Evolutionary conservation across 805 yeast genomes (phyloP).

Genomic region (Lipomyces mesembrius): DNA sequence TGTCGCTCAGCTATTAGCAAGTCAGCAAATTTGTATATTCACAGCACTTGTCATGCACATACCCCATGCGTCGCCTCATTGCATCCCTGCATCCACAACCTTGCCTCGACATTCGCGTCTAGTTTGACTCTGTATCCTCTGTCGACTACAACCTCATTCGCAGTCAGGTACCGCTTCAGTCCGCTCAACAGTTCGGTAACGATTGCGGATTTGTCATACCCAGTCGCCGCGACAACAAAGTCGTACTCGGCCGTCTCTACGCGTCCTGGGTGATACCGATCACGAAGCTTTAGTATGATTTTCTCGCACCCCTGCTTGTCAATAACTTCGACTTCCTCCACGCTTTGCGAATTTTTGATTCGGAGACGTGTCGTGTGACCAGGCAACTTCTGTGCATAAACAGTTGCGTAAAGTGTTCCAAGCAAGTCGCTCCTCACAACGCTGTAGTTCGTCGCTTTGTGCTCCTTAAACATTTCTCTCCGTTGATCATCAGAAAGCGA

Average conservation of each 20-base stretch:
- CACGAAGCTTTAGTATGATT: slow-evolving; percentile 15
- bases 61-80: slow-evolving; percentile 38
- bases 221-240: slow-evolving; percentile 38
- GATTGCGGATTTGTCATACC: slow-evolving; percentile 27
- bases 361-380: slow-evolving; percentile 25
- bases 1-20: slow-evolving; percentile 33
- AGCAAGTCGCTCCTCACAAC: slow-evolving; percentile 39
- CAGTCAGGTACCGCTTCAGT: slow-evolving; percentile 13
- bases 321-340: slow-evolving; percentile 12
- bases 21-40: background rate
- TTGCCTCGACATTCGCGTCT: slow-evolving; percentile 15
- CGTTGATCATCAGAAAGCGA: slow-evolving; percentile 14
- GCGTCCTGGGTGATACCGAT: background rate
- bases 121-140: slow-evolving; percentile 28
- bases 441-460: slow-evolving; percentile 38
- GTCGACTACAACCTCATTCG: slow-evolving; percentile 16
- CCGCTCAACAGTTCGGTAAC: slow-evolving; percentile 8
- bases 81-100: slow-evolving; percentile 40
- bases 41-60: background rate
- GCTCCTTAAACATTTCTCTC: slow-evolving; percentile 22
- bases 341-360: slow-evolving; percentile 17
- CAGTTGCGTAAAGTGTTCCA: slow-evolving; percentile 34
- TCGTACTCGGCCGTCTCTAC: slow-evolving; percentile 24
- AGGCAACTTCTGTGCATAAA: slow-evolving; percentile 38
- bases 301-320: slow-evolving; percentile 5